Conservation (phyloP, 345 rosid species). For the Moricandia moricandioides region DNA sequence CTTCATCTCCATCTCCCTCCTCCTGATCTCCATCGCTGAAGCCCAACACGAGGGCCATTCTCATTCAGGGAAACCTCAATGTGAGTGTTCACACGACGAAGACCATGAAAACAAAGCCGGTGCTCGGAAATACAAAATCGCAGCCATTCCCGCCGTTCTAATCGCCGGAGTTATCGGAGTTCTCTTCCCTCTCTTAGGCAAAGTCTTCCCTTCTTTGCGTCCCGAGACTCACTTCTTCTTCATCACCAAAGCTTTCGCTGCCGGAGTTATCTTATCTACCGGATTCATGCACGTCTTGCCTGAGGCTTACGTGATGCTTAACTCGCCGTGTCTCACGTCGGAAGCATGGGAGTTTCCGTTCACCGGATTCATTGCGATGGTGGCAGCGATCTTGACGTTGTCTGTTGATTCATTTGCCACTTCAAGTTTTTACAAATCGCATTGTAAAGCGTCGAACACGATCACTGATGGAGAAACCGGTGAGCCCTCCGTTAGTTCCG, state of each 20-base stretch:
- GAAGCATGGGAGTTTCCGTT: conserved; percentile 50
- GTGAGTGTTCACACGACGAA: conserved; percentile 34
- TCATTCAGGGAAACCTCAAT: conserved; percentile 11
- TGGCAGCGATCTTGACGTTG: conserved; percentile 44
- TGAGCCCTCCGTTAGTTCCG: conserved; percentile 12
- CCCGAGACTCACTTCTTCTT: conserved; percentile 44
- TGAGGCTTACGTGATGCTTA: conserved; percentile 42
- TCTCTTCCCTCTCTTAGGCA: conserved; percentile 33
- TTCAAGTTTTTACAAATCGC: conserved; percentile 42
- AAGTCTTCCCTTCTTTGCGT: conserved; percentile 31
- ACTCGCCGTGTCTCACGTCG: conserved; percentile 38
- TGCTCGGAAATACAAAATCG: conserved; percentile 36
- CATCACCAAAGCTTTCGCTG: conserved; percentile 49
- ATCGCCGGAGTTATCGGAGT: conserved; percentile 28
- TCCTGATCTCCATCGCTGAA: conserved; percentile 2
- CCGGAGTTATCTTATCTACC: conserved; percentile 51
- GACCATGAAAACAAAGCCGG: conserved; percentile 26
- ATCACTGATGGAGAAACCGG: conserved; percentile 23
- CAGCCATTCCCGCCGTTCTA: conserved; percentile 30
- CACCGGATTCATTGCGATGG: conserved; percentile 47
- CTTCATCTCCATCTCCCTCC: conserved; percentile 14
- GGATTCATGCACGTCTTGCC: conserved; percentile 49
- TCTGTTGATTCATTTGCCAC: conserved; percentile 45
- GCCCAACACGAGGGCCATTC: conserved; percentile 25
- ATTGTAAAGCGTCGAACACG: conserved; percentile 23